Conservation (phyloP, 2,329 filamentous ascomycete genomes). For the Beauveria varroae region DNA sequence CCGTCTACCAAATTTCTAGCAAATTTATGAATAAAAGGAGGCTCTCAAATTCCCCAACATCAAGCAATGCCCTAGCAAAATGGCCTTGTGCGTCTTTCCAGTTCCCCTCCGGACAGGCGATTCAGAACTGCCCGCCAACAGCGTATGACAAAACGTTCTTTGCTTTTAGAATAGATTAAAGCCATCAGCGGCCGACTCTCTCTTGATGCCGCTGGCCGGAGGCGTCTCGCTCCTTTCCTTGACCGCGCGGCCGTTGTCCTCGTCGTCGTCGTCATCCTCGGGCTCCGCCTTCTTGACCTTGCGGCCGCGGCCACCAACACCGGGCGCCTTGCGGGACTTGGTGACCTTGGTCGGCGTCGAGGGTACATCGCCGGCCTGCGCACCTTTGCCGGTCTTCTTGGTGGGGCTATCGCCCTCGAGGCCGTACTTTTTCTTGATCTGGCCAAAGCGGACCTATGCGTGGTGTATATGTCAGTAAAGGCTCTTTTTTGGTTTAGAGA, state of each 20-base stretch:
- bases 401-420: conserved; percentile 22
- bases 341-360: conserved; percentile 5
- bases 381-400: not conserved
- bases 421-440: conserved; percentile 41
- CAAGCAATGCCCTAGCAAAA: no score
- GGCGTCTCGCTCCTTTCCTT: conserved; percentile 2
- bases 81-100: no score
- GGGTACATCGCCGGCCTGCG: conserved; percentile 2
- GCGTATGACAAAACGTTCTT: not conserved
- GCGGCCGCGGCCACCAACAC: conserved; percentile 14
- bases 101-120: no score
- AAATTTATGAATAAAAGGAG: no score
- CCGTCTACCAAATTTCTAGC: not conserved
- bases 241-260: not conserved
- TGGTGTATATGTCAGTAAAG: not conserved
- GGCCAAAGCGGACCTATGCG: conserved; percentile 37
- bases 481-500: not conserved
- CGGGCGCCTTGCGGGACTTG: conserved; percentile 14
- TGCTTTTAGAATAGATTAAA: not conserved
- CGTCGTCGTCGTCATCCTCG: conserved; percentile 4
- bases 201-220: conserved; percentile 4
- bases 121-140: no score
- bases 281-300: conserved; percentile 16
- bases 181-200: not conserved
- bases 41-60: no score